Evolutionary conservation across 331 rosid genomes (phyloP), one percentile per base, ranked within the genome.

Genomic region (Stylosanthes scabra): DNA sequence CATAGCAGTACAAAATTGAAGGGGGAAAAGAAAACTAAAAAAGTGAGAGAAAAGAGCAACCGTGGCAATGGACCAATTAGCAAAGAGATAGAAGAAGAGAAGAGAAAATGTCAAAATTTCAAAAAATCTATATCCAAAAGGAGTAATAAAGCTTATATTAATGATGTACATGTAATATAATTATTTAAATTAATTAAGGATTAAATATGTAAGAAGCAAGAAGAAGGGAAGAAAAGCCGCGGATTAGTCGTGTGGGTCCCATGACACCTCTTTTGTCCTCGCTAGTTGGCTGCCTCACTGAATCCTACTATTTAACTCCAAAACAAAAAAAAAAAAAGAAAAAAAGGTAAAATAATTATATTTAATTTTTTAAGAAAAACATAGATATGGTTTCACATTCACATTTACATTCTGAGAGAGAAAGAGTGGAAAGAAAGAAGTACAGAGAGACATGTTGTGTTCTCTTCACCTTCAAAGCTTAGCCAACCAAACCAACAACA

Each of bases 241-340:
- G 68, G 66, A 13, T 8, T 49, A 75, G 16, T 42, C 75, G 77
- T 57, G 82, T 79, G 78, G 84, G 84, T 40, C 79, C 80, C 85
- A 63, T 1, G 11, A 46, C 10, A 37, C 74, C 3, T 9, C 4
- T 10, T 27, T 68, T 74, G 76, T 74, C 80, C 46, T 55, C 42
- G 65, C 69, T 75, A 76, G 77, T 63, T 74, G 80, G 70, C 81
- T 74, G 80, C 64, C 81, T 62, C 29, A 14, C 57, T 14, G 12
- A 71, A 70, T 29, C 66, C 61, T 9, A 41, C 10, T 7, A 0
- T 6, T 59, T 68, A 28, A n/a, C 3, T 2, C 15, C 13, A n/a
- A 3, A 45, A 64, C 0, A 65, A 58, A 2, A 0, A 55, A 7
- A 9, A 70, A 27, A 66, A 11, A 45, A 8, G n/a, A 41, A 2